Base-by-base conservation (phyloP, 2,329 filamentous ascomycete genomes). In the Ophiocordyceps camponoti-leonardi region DNA sequence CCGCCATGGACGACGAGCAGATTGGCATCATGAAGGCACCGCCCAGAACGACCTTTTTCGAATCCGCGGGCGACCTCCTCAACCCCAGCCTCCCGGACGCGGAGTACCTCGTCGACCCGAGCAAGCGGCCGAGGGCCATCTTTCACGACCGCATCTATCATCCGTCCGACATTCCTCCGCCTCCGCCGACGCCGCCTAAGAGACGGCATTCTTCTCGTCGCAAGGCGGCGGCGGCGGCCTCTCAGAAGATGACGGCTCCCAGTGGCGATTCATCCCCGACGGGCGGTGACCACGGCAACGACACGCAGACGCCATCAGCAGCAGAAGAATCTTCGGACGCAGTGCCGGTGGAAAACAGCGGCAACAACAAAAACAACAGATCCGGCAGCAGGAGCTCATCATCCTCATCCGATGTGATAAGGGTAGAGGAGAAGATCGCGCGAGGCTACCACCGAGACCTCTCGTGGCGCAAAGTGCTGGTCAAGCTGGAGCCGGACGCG, bases 91-190 rank as follows among this genome's bases (percentile, higher is more conserved):
- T 96, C 31, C 90, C 92, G 16, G 75, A 83, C 0, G 69, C 77
- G 3, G 81, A 87, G 41, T 98, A 86, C 61, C 69, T 98, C 35
- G 75, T 88, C 44, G 83, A 96, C 53, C 90, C 92, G 8, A 72
- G 80, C 1, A 81, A 77, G 44, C 81, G 92, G 16, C 79, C 86
- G 0, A 77, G 86, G 42, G 90, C 90, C 1, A 98, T 98, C 49
- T 96, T 96, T 62, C 92, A 98, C 61, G 92, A 98, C 60, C 81
- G 92, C 12, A 77, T 98, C 16, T 98, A 98, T 58, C 86, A 94
- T 55, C 88, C 92, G 0, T 75, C 82, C 41, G 92, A 98, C 56
- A 95, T 98, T 33, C 92, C 92, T 1, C 78, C 82, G 0, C 85
- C 87, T 8, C 82, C 92, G 1, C 78, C 82, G 1, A 85, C 87